Conservation (phyloP, 331 rosid genomes). For the Quercus lobata region DNA sequence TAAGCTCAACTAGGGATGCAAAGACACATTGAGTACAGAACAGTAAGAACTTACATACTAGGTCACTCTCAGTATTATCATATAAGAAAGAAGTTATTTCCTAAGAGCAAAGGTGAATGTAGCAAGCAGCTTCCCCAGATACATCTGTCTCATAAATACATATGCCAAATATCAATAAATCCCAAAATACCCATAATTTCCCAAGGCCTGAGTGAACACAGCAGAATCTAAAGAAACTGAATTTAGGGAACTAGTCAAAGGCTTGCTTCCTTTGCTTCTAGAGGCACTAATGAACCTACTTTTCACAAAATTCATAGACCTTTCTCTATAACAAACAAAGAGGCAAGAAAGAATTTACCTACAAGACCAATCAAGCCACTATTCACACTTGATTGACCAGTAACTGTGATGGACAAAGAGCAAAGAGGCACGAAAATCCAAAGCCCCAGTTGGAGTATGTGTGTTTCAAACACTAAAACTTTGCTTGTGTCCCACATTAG, state of each 20-base stretch:
- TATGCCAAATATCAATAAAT: slow-evolving; percentile 30
- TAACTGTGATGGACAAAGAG: slow-evolving; percentile 91
- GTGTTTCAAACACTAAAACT: too few species aligned
- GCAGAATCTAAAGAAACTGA: slow-evolving; percentile 19
- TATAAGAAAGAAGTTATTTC: slow-evolving; percentile 17
- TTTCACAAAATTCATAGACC: slow-evolving; percentile 29
- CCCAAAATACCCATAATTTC: slow-evolving; percentile 34
- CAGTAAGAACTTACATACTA: too few species aligned
- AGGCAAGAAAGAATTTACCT: slow-evolving; percentile 14
- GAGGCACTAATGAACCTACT: slow-evolving; percentile 47
- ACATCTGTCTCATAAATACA: slow-evolving; percentile 32
- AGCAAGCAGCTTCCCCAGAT: slow-evolving; percentile 30
- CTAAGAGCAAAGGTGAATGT: slow-evolving; percentile 18
- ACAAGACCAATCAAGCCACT: slow-evolving; percentile 26
- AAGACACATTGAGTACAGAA: too few species aligned
- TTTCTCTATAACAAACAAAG: slow-evolving; percentile 27
- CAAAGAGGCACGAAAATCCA: slow-evolving; percentile 88
- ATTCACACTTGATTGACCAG: slow-evolving; percentile 97
- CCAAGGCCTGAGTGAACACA: slow-evolving; percentile 29
- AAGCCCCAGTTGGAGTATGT: slow-evolving; percentile 27
- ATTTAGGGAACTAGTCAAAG: slow-evolving; percentile 17
- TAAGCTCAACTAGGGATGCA: background rate
- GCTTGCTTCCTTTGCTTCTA: slow-evolving; percentile 32
- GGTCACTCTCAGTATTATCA: too few species aligned
- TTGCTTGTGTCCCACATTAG: too few species aligned